Evolutionary conservation across 2,329 filamentous ascomycete species (phyloP).

Genomic region (Fusarium papillatum): DNA sequence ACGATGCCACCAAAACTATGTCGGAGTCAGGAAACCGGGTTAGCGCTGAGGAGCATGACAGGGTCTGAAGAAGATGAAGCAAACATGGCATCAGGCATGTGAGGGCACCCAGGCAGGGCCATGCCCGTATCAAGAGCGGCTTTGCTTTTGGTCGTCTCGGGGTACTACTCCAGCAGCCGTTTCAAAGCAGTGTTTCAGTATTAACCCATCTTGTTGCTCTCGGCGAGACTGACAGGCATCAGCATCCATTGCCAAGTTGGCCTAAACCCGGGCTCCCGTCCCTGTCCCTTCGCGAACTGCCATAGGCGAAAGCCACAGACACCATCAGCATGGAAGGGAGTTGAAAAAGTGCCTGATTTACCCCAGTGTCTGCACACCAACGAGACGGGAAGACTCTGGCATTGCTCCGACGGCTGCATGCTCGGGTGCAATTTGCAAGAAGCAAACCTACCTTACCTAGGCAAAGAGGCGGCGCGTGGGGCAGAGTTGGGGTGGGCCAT

Average conservation of each 20-base stretch:
- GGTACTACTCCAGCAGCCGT: slow-evolving; percentile 36
- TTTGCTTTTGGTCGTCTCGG: slow-evolving; percentile 14
- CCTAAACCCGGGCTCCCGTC: slow-evolving; percentile 1
- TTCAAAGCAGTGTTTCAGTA: slow-evolving; percentile 45
- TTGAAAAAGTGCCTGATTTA: not conserved
- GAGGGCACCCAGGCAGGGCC: slow-evolving; percentile 1
- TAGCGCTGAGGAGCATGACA: slow-evolving; percentile 16
- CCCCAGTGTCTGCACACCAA: not conserved
- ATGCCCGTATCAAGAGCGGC: slow-evolving; percentile 24
- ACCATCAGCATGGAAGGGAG: slow-evolving; percentile 11
- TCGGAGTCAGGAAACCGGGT: slow-evolving; percentile 15
- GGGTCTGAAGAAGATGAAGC: slow-evolving; percentile 8
- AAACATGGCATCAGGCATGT: slow-evolving; percentile 9
- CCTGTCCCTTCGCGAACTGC: slow-evolving; percentile 8
- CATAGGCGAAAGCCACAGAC: slow-evolving; percentile 4
- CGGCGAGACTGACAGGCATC: slow-evolving; percentile 33
- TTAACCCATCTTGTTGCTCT: slow-evolving; percentile 20
- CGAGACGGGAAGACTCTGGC: slow-evolving; percentile 17
- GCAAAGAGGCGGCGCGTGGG: slow-evolving; percentile 34
- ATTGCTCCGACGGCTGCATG: slow-evolving; percentile 28
- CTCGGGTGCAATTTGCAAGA: slow-evolving; percentile 26
- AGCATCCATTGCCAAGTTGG: slow-evolving; percentile 27
- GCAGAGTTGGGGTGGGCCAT: slow-evolving; percentile 32
- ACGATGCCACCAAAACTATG: slow-evolving; percentile 9
- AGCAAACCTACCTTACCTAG: not conserved